Conservation (phyloP, 2,329 filamentous ascomycete species). For the Ceratocystis smalleyi region DNA sequence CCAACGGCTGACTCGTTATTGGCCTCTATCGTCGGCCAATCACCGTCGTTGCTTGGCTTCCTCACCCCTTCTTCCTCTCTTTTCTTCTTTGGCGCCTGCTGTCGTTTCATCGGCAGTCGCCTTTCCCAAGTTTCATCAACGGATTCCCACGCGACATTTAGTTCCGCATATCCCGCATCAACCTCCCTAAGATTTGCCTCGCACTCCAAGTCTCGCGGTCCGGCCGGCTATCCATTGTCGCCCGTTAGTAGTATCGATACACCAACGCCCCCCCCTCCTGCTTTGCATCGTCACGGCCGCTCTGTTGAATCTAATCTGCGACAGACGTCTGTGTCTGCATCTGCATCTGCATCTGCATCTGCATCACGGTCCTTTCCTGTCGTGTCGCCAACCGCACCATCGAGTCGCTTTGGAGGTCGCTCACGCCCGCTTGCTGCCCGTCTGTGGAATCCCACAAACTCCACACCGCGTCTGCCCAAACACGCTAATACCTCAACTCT, state of each 20-base stretch:
- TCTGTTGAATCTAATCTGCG: constrained; percentile 6
- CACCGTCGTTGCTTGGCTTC: not conserved
- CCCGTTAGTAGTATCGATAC: not conserved
- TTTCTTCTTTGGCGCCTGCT: constrained; percentile 22
- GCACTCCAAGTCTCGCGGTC: constrained; percentile 8
- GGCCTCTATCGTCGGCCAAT: not conserved
- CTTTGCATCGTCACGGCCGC: constrained; percentile 2
- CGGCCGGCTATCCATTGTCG: not conserved
- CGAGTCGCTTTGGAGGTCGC: constrained; percentile 20
- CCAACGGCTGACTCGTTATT: constrained; percentile 4
- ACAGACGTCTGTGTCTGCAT: constrained; percentile 1
- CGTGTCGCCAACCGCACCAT: constrained; percentile 1
- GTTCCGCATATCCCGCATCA: constrained; percentile 1
- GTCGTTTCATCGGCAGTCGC: constrained; percentile 32
- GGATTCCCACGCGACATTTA: constrained; percentile 30
- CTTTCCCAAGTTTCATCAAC: constrained; percentile 30
- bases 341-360: constrained; percentile 4
- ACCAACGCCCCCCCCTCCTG: not conserved
- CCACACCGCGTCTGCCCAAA: constrained; percentile 32
- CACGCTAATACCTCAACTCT: constrained; percentile 17
- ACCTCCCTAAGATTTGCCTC: constrained; percentile 16
- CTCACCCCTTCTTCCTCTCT: constrained; percentile 11
- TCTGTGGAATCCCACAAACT: constrained; percentile 47
- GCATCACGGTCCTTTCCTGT: not conserved
- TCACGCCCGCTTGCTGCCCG: constrained; percentile 33